Percentiles rank a stretch among this genome's conserved stretches.
Conservation (phyloP, 2,329 filamentous ascomycete genomes). For the Ceratocystis papillata region DNA sequence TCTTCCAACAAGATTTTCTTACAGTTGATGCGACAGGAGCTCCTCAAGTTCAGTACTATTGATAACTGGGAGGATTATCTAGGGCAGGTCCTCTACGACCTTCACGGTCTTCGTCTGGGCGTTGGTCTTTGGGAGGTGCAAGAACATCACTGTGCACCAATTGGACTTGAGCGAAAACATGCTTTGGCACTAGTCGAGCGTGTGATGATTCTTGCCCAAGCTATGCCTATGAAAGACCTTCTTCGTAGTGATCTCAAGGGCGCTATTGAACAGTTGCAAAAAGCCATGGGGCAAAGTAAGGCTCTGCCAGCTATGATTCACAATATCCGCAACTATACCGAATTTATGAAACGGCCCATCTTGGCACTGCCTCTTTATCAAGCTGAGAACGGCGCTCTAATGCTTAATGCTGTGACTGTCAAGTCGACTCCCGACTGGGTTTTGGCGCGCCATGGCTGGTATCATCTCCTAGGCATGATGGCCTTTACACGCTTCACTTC, state of each 20-base stretch:
- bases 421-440: slow-evolving; percentile 53
- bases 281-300: slow-evolving; percentile 69
- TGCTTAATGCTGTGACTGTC: slow-evolving; percentile 60
- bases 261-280: slow-evolving; percentile 87
- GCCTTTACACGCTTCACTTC: slow-evolving; percentile 72
- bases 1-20: slow-evolving; percentile 77
- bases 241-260: slow-evolving; percentile 82
- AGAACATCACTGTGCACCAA: slow-evolving; percentile 69
- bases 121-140: slow-evolving; percentile 54
- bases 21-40: slow-evolving; percentile 76
- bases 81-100: slow-evolving; percentile 70
- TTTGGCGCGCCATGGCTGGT: slow-evolving; percentile 77
- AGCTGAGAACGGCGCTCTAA: slow-evolving; percentile 67
- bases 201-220: slow-evolving; percentile 67
- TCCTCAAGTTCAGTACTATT: slow-evolving; percentile 63
- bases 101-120: slow-evolving; percentile 70
- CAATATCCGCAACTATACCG: slow-evolving; percentile 72
- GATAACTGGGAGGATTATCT: slow-evolving; percentile 81
- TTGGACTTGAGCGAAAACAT: slow-evolving; percentile 68
- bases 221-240: slow-evolving; percentile 81
- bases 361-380: slow-evolving; percentile 70
- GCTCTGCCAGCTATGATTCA: slow-evolving; percentile 70
- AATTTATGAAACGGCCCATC: slow-evolving; percentile 72
- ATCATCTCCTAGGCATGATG: slow-evolving; percentile 80
- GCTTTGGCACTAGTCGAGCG: slow-evolving; percentile 75